phyloP scores from a whole-genome alignment of 1,284 basidiomycete genomes.

The Boletus hoseneyae region DNA sequence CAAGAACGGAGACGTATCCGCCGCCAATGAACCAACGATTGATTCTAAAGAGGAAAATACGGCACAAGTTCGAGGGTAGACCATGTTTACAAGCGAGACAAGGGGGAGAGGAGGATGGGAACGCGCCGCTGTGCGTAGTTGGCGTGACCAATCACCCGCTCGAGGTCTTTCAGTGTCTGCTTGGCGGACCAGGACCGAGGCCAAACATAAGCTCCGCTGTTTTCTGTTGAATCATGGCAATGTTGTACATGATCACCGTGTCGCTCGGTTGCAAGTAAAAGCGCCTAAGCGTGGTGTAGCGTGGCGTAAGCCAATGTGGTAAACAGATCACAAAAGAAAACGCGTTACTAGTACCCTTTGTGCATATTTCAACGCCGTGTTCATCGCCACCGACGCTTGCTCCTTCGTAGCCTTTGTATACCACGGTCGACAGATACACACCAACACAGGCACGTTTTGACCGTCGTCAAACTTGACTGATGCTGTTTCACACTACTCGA shows the following conservation, averaged over 20 bases:
- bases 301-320: no score
- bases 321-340: no score
- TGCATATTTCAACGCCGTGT: slow-evolving; percentile 74
- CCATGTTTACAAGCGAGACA: not conserved
- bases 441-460: slow-evolving; percentile 68
- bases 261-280: slow-evolving; percentile 80
- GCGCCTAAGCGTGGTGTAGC: slow-evolving; percentile 59
- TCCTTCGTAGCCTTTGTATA: slow-evolving; percentile 90
- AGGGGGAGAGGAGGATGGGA: not conserved
- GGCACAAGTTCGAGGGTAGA: not conserved
- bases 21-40: slow-evolving; percentile 78
- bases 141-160: slow-evolving; percentile 77
- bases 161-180: slow-evolving; percentile 76
- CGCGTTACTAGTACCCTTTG: slow-evolving; percentile 49
- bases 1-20: slow-evolving; percentile 65
- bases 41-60: slow-evolving; percentile 39
- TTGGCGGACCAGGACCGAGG: slow-evolving; percentile 67
- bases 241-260: slow-evolving; percentile 88
- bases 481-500: slow-evolving; percentile 81
- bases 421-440: slow-evolving; percentile 87
- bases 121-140: slow-evolving; percentile 82
- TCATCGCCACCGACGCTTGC: slow-evolving; percentile 77
- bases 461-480: slow-evolving; percentile 68
- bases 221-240: slow-evolving; percentile 96
- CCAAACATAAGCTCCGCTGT: slow-evolving; percentile 84